phyloP scores from a whole-genome alignment of 192 early-diverging fungal species.

The Coemansia sp. region DNA sequence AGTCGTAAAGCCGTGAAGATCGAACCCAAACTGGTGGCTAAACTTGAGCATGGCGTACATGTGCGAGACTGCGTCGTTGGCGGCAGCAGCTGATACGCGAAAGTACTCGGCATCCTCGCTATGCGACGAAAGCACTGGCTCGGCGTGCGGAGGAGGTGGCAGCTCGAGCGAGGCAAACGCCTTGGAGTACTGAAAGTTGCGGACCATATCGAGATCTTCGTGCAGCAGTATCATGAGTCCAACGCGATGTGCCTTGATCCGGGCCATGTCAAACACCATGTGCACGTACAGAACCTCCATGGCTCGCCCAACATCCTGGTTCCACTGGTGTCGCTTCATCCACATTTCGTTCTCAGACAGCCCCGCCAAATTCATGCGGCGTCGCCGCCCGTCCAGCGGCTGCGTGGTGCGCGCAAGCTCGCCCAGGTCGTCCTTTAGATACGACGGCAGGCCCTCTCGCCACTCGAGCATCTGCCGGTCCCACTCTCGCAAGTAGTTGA shows the following conservation, averaged over 20 bases:
- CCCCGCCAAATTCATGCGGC: constrained; percentile 51
- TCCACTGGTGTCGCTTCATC: constrained; percentile 57
- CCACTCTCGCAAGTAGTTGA: constrained; percentile 54
- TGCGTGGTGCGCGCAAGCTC: constrained; percentile 45
- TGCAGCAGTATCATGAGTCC: constrained; percentile 50
- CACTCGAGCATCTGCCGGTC: constrained; percentile 57
- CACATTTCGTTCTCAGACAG: constrained; percentile 56
- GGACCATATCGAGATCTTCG: constrained; percentile 55
- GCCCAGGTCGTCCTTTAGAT: constrained; percentile 33
- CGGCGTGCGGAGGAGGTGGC: constrained; percentile 7
- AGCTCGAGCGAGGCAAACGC: constrained; percentile 36
- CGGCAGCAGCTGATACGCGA: constrained; percentile 15
- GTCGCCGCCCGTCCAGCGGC: constrained; percentile 39
- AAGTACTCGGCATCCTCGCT: constrained; percentile 45
- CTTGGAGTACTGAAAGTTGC: constrained; percentile 55
- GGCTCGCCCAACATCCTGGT: constrained; percentile 41
- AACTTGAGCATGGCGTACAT: constrained; percentile 53
- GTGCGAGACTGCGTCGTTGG: constrained; percentile 27
- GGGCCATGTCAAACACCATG: constrained; percentile 49
- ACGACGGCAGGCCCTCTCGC: constrained; percentile 39
- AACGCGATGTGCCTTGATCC: constrained; percentile 54
- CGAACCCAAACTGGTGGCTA: constrained; percentile 50
- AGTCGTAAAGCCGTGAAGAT: constrained; percentile 46
- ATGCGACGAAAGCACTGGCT: constrained; percentile 19
- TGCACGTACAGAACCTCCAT: constrained; percentile 55